Conservation (phyloP, 2,329 filamentous ascomycete genomes). For the Epichloe brachyelytri region DNA sequence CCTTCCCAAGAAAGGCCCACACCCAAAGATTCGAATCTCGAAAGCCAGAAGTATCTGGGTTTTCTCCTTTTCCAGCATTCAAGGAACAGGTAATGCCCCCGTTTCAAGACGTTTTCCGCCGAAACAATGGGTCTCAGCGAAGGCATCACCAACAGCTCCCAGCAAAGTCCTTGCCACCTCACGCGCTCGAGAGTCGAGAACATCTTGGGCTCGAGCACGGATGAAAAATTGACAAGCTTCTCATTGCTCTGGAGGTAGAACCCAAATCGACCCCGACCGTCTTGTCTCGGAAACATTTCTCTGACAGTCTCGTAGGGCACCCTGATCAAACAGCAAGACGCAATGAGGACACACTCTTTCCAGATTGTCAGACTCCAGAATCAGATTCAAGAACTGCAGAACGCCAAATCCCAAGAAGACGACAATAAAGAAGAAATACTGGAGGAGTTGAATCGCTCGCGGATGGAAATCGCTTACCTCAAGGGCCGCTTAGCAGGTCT, state of each 20-base stretch:
- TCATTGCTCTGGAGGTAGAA: neutral
- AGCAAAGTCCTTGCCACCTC: neutral
- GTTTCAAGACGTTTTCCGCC: neutral
- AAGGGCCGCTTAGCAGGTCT: constrained; percentile 8
- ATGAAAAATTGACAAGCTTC: neutral
- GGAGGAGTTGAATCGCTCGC: neutral
- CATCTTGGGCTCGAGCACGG: neutral
- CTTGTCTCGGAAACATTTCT: neutral
- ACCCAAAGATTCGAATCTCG: too few species aligned
- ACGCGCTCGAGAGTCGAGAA: neutral
- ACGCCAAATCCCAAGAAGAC: neutral
- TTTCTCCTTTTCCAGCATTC: neutral
- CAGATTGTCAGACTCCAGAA: constrained; percentile 9
- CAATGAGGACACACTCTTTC: constrained; percentile 6
- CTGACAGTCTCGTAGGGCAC: neutral
- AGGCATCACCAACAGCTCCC: neutral
- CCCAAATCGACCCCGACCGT: neutral
- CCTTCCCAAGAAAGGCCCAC: too few species aligned
- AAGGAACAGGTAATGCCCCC: neutral
- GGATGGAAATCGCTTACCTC: constrained; percentile 2
- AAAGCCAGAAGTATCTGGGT: too few species aligned
- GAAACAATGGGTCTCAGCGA: neutral
- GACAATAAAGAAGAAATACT: neutral
- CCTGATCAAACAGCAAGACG: neutral
- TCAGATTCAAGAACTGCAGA: constrained; percentile 3